A percentile compares a stretch with the other conserved stretches of the same genome.
Conservation (phyloP, 352 stramenopile genomes). For the Globisporangium heterothallicum region DNA sequence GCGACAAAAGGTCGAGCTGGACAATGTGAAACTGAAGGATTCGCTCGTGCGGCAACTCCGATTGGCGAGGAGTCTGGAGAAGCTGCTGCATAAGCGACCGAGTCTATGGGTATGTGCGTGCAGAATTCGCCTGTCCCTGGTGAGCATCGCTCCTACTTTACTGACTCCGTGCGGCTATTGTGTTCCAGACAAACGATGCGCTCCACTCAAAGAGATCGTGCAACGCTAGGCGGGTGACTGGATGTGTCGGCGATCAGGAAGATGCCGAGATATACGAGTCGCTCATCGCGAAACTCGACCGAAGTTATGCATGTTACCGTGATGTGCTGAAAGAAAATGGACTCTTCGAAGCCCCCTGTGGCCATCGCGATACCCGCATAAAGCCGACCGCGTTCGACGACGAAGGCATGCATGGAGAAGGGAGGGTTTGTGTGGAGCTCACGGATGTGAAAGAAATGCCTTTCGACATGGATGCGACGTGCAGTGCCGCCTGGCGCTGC, state of each 20-base stretch:
- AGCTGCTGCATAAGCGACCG: conserved; percentile 8
- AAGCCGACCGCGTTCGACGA: not conserved
- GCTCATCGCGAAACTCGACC: conserved; percentile 4
- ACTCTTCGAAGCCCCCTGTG: not conserved
- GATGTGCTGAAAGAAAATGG: not conserved
- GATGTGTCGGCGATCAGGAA: not conserved
- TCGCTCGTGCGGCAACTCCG: conserved; percentile 10
- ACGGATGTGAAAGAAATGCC: conserved; percentile 17
- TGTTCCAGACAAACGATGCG: conserved; percentile 3
- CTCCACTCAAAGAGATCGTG: conserved; percentile 1
- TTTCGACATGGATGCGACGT: conserved; percentile 16
- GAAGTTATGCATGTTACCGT: conserved; percentile 3
- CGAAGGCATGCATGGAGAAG: not conserved
- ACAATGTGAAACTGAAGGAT: conserved; percentile 17
- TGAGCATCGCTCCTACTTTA: no score
- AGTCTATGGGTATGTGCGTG: conserved; percentile 13
- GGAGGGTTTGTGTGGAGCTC: conserved; percentile 20
- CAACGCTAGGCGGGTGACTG: not conserved
- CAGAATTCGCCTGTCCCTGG: no score
- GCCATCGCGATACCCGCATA: not conserved
- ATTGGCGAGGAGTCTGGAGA: conserved; percentile 6
- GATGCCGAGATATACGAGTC: conserved; percentile 1
- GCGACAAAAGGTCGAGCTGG: conserved; percentile 8
- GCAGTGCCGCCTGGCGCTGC: conserved; percentile 17
- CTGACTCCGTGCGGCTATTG: not conserved